A percentile compares a stretch with the other conserved stretches of the same genome.
Conservation (phyloP, 345 rosid genomes). For the Viola odorata region DNA sequence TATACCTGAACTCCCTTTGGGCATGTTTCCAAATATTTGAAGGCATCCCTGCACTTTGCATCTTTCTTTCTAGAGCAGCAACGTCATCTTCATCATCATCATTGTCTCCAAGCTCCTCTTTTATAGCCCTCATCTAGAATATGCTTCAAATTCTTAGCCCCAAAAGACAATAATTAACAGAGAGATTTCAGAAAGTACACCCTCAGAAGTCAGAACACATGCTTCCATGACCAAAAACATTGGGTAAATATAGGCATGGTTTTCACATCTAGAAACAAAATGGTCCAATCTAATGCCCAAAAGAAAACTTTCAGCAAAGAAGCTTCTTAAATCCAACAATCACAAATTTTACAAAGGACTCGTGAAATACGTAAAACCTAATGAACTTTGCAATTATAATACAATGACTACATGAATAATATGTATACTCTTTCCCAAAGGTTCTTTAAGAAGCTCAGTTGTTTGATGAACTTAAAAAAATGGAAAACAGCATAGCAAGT, state of each 20-base stretch:
- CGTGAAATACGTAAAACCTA: not conserved
- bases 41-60: slow-evolving; percentile 97
- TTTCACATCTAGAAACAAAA: not conserved
- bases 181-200: too few species aligned
- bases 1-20: slow-evolving; percentile 90
- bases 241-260: not conserved
- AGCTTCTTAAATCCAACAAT: not conserved
- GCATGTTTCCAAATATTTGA: slow-evolving; percentile 95
- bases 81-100: slow-evolving; percentile 98
- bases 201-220: too few species aligned
- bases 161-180: slow-evolving; percentile 5
- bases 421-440: not conserved
- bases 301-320: not conserved
- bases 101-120: slow-evolving; percentile 98
- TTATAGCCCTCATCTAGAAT: slow-evolving; percentile 94
- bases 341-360: not conserved
- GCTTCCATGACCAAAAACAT: too few species aligned
- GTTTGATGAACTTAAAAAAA: not conserved
- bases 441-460: not conserved
- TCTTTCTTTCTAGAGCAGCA: slow-evolving; percentile 89
- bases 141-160: slow-evolving; percentile 12
- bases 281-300: not conserved
- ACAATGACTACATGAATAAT: not conserved
- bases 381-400: not conserved
- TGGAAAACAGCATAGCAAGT: not conserved